phyloP scores from a whole-genome alignment of 2,329 filamentous ascomycete species.

The Talaromyces albobiverticillius region DNA sequence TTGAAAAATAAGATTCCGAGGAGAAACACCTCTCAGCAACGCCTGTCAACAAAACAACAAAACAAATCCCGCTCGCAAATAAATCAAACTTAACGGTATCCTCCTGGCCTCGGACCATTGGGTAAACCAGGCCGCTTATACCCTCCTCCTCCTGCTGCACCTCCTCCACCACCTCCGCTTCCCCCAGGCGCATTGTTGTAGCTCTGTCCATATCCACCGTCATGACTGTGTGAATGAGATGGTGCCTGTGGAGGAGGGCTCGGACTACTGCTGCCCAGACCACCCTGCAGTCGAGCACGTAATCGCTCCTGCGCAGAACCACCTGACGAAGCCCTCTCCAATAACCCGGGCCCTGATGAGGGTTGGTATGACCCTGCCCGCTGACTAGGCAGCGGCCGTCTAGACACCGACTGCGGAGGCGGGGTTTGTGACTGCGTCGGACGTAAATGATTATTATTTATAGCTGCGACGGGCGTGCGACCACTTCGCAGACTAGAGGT shows the following conservation, averaged over 20 bases:
- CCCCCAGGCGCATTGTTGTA: not conserved
- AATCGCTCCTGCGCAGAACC: constrained; percentile 74
- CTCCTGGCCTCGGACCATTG: constrained; percentile 2
- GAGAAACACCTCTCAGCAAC: too few relatives aligned
- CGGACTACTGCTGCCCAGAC: constrained; percentile 38
- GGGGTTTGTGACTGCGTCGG: constrained; percentile 26
- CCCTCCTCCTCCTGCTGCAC: not conserved
- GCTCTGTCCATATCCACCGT: not conserved
- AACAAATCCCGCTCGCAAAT: not conserved
- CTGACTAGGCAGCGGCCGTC: constrained; percentile 67
- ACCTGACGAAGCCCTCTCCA: constrained; percentile 27
- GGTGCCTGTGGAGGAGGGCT: constrained; percentile 18
- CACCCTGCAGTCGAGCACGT: constrained; percentile 75
- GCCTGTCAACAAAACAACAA: not conserved
- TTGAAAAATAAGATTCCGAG: too few relatives aligned
- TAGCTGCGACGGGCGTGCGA: constrained; percentile 18
- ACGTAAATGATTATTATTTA: constrained; percentile 8
- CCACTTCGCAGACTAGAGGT: constrained; percentile 36
- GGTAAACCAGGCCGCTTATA: constrained; percentile 9
- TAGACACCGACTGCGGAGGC: constrained; percentile 34
- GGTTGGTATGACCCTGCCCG: constrained; percentile 72
- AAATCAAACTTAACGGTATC: not conserved
- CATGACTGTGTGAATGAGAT: constrained; percentile 7
- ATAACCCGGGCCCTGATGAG: constrained; percentile 37
- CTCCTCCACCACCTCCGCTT: too few relatives aligned